These are phyloP conservation scores for Lodderomyces elongisporus DNA, from an alignment of 1,139 yeast species.

Conservation along the genomic window DNA sequence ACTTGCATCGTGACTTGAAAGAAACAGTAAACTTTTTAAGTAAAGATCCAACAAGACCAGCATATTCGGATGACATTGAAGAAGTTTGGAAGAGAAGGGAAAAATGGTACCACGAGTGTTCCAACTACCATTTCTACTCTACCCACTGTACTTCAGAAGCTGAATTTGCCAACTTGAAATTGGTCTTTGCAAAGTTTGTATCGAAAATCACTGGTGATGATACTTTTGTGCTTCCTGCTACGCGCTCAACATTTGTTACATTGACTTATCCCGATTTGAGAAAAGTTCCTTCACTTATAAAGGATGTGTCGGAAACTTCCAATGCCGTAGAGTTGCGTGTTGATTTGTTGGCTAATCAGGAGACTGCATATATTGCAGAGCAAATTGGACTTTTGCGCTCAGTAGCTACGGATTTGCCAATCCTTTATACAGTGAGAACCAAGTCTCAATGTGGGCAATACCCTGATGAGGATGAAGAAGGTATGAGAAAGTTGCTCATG, in stretches of 20 bases:
- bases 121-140: constrained; percentile 74
- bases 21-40: constrained; percentile 72
- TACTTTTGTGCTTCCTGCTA: constrained; percentile 39
- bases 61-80: constrained; percentile 71
- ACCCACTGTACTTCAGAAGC: constrained; percentile 57
- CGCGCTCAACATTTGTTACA: constrained; percentile 67
- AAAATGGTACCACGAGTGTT: constrained; percentile 72
- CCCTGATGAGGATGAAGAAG: constrained; percentile 47
- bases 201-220: constrained; percentile 60
- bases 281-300: constrained; percentile 39
- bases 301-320: constrained; percentile 56
- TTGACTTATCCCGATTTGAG: constrained; percentile 58
- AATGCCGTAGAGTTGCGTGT: constrained; percentile 82
- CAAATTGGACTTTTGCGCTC: constrained; percentile 67
- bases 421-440: constrained; percentile 78
- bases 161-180: constrained; percentile 56
- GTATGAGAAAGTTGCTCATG: constrained; percentile 47
- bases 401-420: constrained; percentile 60
- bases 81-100: constrained; percentile 84
- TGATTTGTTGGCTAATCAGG: constrained; percentile 53
- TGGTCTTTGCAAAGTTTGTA: constrained; percentile 55
- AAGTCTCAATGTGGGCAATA: constrained; percentile 77
- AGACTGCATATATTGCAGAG: constrained; percentile 56
- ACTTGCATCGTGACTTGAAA: constrained; percentile 81
- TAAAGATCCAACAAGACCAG: constrained; percentile 82